Evolutionary conservation across 2,329 filamentous ascomycete genomes (phyloP).

Genomic region (Calonectria montana): DNA sequence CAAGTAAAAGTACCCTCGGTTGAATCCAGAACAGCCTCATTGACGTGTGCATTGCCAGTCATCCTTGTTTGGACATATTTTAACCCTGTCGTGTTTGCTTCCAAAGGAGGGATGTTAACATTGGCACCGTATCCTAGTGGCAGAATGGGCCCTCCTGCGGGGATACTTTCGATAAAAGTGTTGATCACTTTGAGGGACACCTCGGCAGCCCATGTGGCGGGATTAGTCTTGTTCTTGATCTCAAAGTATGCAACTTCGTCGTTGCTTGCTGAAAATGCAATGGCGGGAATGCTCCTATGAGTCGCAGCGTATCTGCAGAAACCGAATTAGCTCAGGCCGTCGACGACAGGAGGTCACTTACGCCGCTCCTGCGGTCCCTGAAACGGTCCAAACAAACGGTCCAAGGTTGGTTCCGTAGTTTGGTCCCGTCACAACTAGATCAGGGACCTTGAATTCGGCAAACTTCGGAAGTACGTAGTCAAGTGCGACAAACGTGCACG

Average conservation of each 20-base stretch:
- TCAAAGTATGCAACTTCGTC: slow-evolving; percentile 54
- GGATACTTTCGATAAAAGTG: slow-evolving; percentile 53
- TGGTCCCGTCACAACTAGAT: slow-evolving; percentile 66
- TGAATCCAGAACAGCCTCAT: slow-evolving; percentile 57
- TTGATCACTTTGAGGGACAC: slow-evolving; percentile 57
- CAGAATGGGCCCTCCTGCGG: slow-evolving; percentile 47
- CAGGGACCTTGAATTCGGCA: slow-evolving; percentile 60
- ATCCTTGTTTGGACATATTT: slow-evolving; percentile 59
- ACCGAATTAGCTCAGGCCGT: neutral
- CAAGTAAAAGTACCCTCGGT: slow-evolving; percentile 57
- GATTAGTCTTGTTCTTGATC: slow-evolving; percentile 53
- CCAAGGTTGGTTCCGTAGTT: slow-evolving; percentile 68
- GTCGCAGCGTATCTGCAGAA: slow-evolving; percentile 58
- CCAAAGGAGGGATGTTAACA: slow-evolving; percentile 61
- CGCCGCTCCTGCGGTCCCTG: slow-evolving; percentile 61
- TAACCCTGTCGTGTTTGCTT: slow-evolving; percentile 52
- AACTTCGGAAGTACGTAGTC: slow-evolving; percentile 66
- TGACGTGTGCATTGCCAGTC: slow-evolving; percentile 60
- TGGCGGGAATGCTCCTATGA: slow-evolving; percentile 60
- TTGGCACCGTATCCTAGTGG: slow-evolving; percentile 63
- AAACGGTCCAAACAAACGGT: slow-evolving; percentile 63
- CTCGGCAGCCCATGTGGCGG: slow-evolving; percentile 55
- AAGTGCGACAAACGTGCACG: slow-evolving; percentile 66
- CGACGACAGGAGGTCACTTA: slow-evolving; percentile 12
- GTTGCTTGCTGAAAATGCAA: slow-evolving; percentile 60